Evolutionary conservation across 176 grass and related monocot species (phyloP), one percentile per base, ranked within the genome.

Genomic region (Phoenix roebelenii): DNA sequence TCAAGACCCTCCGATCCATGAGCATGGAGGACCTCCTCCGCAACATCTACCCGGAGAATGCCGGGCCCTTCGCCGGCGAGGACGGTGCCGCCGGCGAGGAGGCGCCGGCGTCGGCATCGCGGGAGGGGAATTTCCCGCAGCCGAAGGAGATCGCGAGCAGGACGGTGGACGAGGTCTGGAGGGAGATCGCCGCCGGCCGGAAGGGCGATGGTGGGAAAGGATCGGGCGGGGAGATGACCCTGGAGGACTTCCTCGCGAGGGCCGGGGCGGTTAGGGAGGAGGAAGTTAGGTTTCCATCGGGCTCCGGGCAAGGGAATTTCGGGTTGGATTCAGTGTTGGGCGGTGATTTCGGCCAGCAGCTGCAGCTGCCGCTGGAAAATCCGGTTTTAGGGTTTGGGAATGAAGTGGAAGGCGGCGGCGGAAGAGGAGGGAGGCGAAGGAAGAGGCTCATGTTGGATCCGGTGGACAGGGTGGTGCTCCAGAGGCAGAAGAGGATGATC

Each of bases 401-500:
- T 56, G 52, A 18, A 16, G 10, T 23, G 28, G 52, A 39, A 7
- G 18, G 52, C 10, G 65, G 65, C 3, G 65, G 65, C 5, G 65
- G 65, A 22, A 23, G 54, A 44, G 12, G 25, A 14, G 14, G 26
- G 22, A 24, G 14, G 50, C 29, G 50, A 50, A 29, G 50, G 49
- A 66, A 50, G 24, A 10, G 22, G 5, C 48, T 12, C 7, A 6
- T 57, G 65, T 28, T 20, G 52, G 53, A 68, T 55, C 52, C 14
- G 1, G 52, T 16, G 12, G 65, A 68, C 29, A 32, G 52, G 25
- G 65, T 5, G 19, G 51, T 3, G 2, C 4, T 68, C 1, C 52
- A 18, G 26, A 57, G 52, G 17, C 65, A 68, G 52, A 68, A 56
- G 65, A 68, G 65, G 52, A 68, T 68, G 65, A 68, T 68, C 52